Base-by-base conservation (phyloP, 2,329 filamentous ascomycete genomes). In the Rhynchosporium graminicola region DNA sequence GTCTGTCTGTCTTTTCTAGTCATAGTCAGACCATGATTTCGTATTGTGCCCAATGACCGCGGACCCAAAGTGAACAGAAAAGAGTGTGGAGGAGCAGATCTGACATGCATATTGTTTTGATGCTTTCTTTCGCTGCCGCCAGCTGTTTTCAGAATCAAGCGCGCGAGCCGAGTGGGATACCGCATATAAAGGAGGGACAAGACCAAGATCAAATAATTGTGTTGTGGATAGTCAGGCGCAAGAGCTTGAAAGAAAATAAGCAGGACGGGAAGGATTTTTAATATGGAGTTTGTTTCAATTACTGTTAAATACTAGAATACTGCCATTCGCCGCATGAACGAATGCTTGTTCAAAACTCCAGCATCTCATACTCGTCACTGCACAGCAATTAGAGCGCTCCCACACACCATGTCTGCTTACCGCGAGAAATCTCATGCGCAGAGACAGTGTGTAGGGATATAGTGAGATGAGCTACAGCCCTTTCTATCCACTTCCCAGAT, bases 401-500 rank as follows among this genome's bases (percentile, higher is more conserved):
- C 66, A 63, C 62, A 62, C 62, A 64, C 36, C 47, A 20, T 46
- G 28, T 40, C 38, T 56, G 15, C 13, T 28, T 45, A 51, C 15
- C 13, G 26, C 28, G 38, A 28, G 8, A 29, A 43, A 13, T 28
- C 42, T 42, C 7, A 54, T 33, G n/a, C 9, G 43, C n/a, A 26
- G 1, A 36, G 29, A 62, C 47, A 62, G 57, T 57, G 63, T 57
- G 56, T 66, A 62, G 63, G 68, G 66, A 71, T 69, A 68, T 68
- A 71, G 70, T 71, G 70, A 68, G 69, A 71, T 71, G 70, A 71
- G 57, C 70, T 72, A 70, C 68, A 69, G 59, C 67, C 66, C 59
- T 64, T 64, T 61, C 60, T 31, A 58, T 46, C 50, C 43, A 33
- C 26, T 55, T 36, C 58, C 55, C 56, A 51, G n/a, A 43, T 63